Base-by-base conservation (phyloP, 495 filamentous ascomycete species). In the Neurospora intermedia region DNA sequence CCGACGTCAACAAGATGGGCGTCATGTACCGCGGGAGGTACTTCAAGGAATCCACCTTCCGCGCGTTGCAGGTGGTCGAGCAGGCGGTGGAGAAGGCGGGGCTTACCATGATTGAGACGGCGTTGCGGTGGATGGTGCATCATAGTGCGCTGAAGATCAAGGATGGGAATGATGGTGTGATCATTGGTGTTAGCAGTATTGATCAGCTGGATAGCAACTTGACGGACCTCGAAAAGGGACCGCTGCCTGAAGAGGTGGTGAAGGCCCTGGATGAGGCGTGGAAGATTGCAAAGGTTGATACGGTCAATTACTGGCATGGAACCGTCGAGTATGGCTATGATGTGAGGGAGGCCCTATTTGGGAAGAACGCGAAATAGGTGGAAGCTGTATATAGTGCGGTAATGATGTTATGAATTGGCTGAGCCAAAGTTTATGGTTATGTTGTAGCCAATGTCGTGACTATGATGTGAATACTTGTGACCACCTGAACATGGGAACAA, bases 171-270 rank as follows among this genome's bases (percentile, higher is more conserved):
- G 94, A 97, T 78, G 94, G 94, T 0, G 84, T 97, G 20, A 87
- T 97, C 70, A 87, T 97, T 69, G 94, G 94, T 5, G 88, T 96
- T 6, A 92, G 89, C 74, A 93, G 87, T 75, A 83, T 91, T 72
- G 83, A 86, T 35, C 94, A 97, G 81, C 82, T 98, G 31, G 87
- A 92, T 77, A 81, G 83, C 69, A 97, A 98, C 76, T 83, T 98
- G 69, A 84, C 86, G 42, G 88, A 92, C 75, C 79, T 96, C 4
- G 92, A 96, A 82, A 97, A 96, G 83, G 93, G 93, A 0, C 94
- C 94, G 13, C 82, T 98, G 69, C 94, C 94, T 0, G 88, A 94
- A 62, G 94, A 96, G 69, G 91, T 97, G 31, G 86, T 97, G 20
- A 81, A 91, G 78, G 91, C 87, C 27, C 81, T 97, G 70, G 94